phyloP scores from a whole-genome alignment of 2,329 filamentous ascomycete species.

The Sporothrix sp. region DNA sequence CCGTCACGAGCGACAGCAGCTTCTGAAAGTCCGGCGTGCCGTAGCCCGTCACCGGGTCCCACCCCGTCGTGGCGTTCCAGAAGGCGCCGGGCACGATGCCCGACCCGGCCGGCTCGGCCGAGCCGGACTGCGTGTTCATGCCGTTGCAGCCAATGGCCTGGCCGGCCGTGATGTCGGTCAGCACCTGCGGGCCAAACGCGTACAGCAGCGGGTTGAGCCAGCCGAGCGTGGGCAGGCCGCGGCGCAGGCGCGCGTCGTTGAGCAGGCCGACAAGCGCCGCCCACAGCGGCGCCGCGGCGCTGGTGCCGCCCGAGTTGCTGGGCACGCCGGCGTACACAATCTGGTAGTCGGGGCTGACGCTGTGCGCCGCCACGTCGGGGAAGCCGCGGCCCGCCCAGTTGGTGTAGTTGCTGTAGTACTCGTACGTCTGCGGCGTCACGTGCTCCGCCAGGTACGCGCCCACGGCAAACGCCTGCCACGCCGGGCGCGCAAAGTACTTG shows the following conservation, averaged over 20 bases:
- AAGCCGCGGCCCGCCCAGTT: slow-evolving; percentile 20
- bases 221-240: slow-evolving; percentile 43
- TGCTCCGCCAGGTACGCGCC: slow-evolving; percentile 31
- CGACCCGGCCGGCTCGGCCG: slow-evolving; percentile 36
- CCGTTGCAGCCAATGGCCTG: slow-evolving; percentile 27
- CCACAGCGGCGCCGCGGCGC: slow-evolving; percentile 52
- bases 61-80: slow-evolving; percentile 18
- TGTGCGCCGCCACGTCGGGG: slow-evolving; percentile 23
- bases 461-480: slow-evolving; percentile 37
- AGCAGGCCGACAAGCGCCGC: slow-evolving; percentile 54
- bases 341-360: slow-evolving; percentile 21
- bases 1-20: slow-evolving; percentile 15
- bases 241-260: slow-evolving; percentile 50
- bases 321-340: slow-evolving; percentile 25
- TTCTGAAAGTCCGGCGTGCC: slow-evolving; percentile 19
- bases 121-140: slow-evolving; percentile 19
- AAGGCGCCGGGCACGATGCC: slow-evolving; percentile 16
- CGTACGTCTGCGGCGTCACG: slow-evolving; percentile 27
- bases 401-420: slow-evolving; percentile 35
- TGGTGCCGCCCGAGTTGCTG: slow-evolving; percentile 27
- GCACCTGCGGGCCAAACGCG: slow-evolving; percentile 20
- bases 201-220: slow-evolving; percentile 57
- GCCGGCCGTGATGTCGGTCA: slow-evolving; percentile 31
- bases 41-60: slow-evolving; percentile 19
- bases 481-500: slow-evolving; percentile 34